Conservation (phyloP, 495 filamentous ascomycete species). For the Penicillium silybi region DNA sequence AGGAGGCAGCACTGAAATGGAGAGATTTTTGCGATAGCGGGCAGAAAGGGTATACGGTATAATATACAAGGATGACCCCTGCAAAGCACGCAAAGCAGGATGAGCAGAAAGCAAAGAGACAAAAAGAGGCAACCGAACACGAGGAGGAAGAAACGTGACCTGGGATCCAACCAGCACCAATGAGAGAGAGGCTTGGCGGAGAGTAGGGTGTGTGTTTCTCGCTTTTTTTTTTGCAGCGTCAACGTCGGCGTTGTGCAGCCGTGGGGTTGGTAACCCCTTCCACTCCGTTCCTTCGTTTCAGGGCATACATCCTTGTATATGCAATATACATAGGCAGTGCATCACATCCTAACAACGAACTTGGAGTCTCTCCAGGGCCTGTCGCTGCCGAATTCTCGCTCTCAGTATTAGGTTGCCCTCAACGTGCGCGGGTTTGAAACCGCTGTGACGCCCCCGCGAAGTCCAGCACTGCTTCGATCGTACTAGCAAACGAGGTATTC, state of each 20-base stretch:
- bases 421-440: slow-evolving; percentile 27
- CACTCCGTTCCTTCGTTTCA: slow-evolving; percentile 18
- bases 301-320: background rate
- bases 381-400: slow-evolving; percentile 8
- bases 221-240: slow-evolving; percentile 2
- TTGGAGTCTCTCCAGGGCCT: too few species aligned
- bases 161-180: slow-evolving; percentile 12
- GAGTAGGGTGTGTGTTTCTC: slow-evolving; percentile 1
- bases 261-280: slow-evolving; percentile 13
- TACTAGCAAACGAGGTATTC: slow-evolving; percentile 1
- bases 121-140: too few species aligned
- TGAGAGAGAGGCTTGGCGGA: slow-evolving; percentile 12
- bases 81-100: too few species aligned
- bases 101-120: too few species aligned
- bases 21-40: too few species aligned
- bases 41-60: too few species aligned
- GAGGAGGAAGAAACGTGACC: slow-evolving; percentile 1
- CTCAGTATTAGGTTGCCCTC: slow-evolving; percentile 22
- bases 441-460: slow-evolving; percentile 27
- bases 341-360: too few species aligned
- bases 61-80: too few species aligned
- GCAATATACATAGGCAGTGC: too few species aligned
- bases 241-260: slow-evolving; percentile 14
- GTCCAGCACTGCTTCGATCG: slow-evolving; percentile 16
- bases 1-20: too few species aligned